These are phyloP conservation scores for Podaxis sp. DNA, from an alignment of 768 basidiomycete genomes.

Conservation along the genomic window DNA sequence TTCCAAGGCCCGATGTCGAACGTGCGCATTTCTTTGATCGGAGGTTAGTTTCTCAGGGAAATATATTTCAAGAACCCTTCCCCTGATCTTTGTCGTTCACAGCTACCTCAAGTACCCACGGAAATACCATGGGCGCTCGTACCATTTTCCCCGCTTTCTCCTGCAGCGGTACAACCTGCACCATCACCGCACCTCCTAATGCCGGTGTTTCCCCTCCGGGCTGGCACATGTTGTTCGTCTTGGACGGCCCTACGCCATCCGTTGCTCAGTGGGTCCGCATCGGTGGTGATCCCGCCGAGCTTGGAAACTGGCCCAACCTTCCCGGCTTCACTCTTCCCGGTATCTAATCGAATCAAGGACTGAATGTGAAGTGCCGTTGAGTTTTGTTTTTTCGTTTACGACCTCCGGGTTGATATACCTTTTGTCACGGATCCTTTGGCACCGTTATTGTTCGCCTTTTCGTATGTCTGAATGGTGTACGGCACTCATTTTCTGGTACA, in stretches of 20 bases:
- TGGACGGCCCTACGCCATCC: constrained; percentile 80
- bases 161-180: constrained; percentile 69
- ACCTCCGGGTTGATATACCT: not conserved
- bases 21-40: constrained; percentile 64
- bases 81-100: constrained; percentile 10
- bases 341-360: constrained; percentile 27
- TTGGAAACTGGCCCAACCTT: constrained; percentile 75
- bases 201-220: constrained; percentile 67
- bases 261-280: constrained; percentile 75
- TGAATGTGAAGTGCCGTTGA: not conserved
- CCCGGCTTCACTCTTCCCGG: constrained; percentile 72
- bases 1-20: constrained; percentile 41
- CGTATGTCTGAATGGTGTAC: not conserved
- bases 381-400: not conserved
- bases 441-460: not conserved
- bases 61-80: not conserved
- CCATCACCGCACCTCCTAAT: constrained; percentile 77
- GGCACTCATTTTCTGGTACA: not conserved
- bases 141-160: constrained; percentile 74
- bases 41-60: constrained; percentile 40
- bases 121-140: constrained; percentile 73
- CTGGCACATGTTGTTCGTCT: constrained; percentile 74
- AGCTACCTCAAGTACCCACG: constrained; percentile 78
- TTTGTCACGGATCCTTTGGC: not conserved
- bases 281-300: constrained; percentile 67